Conservation (phyloP, 2,329 filamentous ascomycete species). For the Mycosphaerelloides madeirae region DNA sequence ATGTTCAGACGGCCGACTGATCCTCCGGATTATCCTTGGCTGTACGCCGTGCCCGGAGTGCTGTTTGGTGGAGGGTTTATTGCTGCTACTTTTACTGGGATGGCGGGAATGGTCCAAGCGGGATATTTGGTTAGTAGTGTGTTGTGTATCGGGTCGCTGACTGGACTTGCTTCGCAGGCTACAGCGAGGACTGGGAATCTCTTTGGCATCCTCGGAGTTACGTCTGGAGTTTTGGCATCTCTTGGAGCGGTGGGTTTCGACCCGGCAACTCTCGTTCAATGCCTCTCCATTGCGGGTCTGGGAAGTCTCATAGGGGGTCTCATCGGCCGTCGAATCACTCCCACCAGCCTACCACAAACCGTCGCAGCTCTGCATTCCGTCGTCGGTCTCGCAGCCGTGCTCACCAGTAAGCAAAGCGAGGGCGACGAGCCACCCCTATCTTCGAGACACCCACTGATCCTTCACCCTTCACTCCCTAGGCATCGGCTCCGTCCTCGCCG, state of each 20-base stretch:
- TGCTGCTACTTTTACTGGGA: constrained; percentile 73
- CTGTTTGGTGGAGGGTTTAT: constrained; percentile 78
- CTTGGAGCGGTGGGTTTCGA: constrained; percentile 76
- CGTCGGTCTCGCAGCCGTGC: constrained; percentile 79
- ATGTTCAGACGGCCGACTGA: constrained; percentile 86
- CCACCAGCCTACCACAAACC: constrained; percentile 82
- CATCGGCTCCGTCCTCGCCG: constrained; percentile 77
- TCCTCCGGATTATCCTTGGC: constrained; percentile 81
- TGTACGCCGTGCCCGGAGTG: constrained; percentile 72
- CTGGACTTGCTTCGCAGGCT: constrained; percentile 72
- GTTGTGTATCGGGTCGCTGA: constrained; percentile 79
- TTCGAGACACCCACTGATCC: too few relatives aligned
- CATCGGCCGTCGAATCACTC: constrained; percentile 81
- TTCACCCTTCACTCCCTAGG: too few relatives aligned
- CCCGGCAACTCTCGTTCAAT: constrained; percentile 72
- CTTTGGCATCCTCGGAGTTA: constrained; percentile 79
- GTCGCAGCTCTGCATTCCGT: constrained; percentile 87
- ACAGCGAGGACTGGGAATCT: constrained; percentile 83
- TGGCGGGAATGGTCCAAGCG: constrained; percentile 78
- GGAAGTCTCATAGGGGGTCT: constrained; percentile 66
- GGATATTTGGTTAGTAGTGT: constrained; percentile 82
- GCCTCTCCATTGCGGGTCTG: constrained; percentile 67
- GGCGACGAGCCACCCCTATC: too few relatives aligned
- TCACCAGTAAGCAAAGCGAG: too few relatives aligned
- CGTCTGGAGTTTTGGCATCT: constrained; percentile 76